Conservation (phyloP, 139 green algal genomes). For the Dunaliella primolecta region DNA sequence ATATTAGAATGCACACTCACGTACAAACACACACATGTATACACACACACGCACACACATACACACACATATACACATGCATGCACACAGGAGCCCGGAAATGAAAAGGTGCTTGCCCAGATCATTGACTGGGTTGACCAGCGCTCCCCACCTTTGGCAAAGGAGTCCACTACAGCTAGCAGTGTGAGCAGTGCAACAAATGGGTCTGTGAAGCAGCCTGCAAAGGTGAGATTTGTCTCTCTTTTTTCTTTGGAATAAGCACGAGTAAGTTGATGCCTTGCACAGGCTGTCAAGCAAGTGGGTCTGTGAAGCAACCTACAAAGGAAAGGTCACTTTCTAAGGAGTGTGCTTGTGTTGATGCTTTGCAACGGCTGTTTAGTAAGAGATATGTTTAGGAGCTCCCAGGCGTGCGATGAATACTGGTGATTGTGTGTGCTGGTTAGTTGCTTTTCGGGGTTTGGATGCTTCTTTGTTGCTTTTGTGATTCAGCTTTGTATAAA, state of each 20-base stretch:
- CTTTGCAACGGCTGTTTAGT: neutral
- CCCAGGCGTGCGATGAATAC: neutral
- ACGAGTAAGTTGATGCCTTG: neutral
- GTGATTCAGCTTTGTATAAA: neutral
- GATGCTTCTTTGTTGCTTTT: no score
- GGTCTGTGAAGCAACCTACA: neutral
- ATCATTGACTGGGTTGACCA: constrained; percentile 27
- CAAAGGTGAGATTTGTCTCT: neutral
- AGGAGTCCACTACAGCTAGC: neutral
- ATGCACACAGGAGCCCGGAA: constrained; percentile 35
- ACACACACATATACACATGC: neutral
- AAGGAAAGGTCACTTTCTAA: neutral
- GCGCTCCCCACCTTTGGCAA: neutral
- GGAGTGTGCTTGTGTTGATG: neutral
- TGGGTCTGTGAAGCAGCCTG: neutral
- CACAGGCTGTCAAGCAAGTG: neutral
- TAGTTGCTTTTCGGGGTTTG: no score
- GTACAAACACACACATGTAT: neutral
- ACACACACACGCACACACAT: constrained; percentile 18
- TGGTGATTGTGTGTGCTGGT: neutral
- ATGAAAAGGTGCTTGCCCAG: constrained; percentile 29
- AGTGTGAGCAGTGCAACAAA: neutral
- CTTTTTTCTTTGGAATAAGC: neutral
- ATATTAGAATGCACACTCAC: neutral
- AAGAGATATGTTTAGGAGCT: neutral